Percentiles rank a stretch among this genome's conserved stretches.
phyloP scores from a whole-genome alignment of 176 grass and related monocot genomes.

The Miscanthus lutarioriparius region DNA sequence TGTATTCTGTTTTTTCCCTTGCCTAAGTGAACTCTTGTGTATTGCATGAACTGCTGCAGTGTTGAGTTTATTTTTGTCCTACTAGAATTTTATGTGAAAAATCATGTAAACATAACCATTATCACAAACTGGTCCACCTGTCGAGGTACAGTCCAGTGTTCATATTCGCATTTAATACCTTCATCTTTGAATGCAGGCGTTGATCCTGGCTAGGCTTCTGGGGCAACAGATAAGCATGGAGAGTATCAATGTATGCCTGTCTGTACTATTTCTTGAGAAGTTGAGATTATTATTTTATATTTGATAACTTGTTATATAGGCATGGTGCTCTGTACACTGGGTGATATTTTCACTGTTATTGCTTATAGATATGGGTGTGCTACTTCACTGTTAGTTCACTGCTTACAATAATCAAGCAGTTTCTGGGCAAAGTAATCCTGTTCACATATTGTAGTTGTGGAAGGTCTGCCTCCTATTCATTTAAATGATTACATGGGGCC shows the following conservation, averaged over 20 bases:
- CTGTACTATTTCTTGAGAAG: neutral
- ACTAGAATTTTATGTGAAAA: neutral
- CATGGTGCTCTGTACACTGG: neutral
- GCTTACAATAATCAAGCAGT: neutral
- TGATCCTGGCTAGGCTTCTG: constrained; percentile 88
- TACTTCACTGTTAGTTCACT: constrained; percentile 4
- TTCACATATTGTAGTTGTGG: neutral
- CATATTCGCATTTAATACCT: neutral
- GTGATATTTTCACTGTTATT: constrained; percentile 18
- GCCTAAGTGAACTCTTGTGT: neutral
- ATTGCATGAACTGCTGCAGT: neutral
- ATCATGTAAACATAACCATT: neutral
- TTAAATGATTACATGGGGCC: neutral
- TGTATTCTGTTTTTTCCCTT: neutral
- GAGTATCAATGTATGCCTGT: constrained; percentile 64
- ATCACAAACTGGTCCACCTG: neutral
- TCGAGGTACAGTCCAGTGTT: neutral
- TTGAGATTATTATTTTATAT: neutral
- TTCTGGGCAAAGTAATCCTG: neutral
- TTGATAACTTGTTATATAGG: neutral
- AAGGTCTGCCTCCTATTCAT: neutral
- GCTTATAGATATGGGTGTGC: neutral
- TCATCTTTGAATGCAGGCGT: constrained; percentile 50
- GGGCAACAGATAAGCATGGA: constrained; percentile 70
- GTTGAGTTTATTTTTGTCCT: constrained; percentile 10